phyloP scores from a whole-genome alignment of 768 basidiomycete genomes.

The Hortiboletus campestris region DNA sequence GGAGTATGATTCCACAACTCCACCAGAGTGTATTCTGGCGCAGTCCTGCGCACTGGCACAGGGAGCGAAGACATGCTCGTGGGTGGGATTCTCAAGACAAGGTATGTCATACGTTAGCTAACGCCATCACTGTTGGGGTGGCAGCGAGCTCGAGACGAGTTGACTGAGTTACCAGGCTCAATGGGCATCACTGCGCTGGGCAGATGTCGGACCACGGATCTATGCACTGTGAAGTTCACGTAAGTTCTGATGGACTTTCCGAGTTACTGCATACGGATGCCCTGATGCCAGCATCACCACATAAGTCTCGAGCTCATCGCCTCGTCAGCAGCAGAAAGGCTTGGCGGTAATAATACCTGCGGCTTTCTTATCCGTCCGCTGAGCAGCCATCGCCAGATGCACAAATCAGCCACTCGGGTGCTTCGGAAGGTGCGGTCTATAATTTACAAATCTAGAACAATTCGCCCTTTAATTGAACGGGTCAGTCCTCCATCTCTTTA shows the following conservation, averaged over 20 bases:
- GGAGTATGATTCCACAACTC: not conserved
- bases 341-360: not conserved
- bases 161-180: too few species aligned
- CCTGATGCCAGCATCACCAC: conserved; percentile 8
- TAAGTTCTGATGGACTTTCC: conserved; percentile 10
- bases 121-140: not conserved
- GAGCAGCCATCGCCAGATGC: not conserved
- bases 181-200: too few species aligned
- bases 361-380: not conserved
- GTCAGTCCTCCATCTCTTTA: conserved; percentile 5
- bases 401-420: not conserved
- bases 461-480: not conserved
- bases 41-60: not conserved
- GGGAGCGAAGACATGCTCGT: not conserved
- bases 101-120: not conserved
- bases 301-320: conserved; percentile 7
- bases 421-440: not conserved
- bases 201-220: not conserved
- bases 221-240: not conserved
- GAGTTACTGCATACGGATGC: conserved; percentile 3
- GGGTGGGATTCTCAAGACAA: not conserved
- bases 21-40: not conserved
- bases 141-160: not conserved
- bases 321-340: conserved; percentile 9
- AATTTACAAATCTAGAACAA: conserved; percentile 14